A percentile compares a stretch with the other conserved stretches of the same genome.
Evolutionary conservation across 2,329 filamentous ascomycete species (phyloP).

Genomic region (Aciculosporium take): DNA sequence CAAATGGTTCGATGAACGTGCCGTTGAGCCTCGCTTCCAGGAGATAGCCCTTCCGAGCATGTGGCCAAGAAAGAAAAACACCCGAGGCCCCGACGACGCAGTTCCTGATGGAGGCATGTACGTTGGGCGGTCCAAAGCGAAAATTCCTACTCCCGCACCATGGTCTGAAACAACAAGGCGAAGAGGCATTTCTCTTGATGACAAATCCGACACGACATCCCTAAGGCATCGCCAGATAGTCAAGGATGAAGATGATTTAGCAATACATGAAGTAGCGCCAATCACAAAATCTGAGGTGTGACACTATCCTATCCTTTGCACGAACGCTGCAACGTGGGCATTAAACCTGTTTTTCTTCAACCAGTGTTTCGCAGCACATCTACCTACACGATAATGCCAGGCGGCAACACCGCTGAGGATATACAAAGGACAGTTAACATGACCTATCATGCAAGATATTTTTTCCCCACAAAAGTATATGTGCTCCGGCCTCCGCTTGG

Average conservation of each 20-base stretch:
- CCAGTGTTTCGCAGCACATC: too few relatives aligned
- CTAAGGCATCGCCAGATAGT: slow-evolving; percentile 26
- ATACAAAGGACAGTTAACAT: not conserved
- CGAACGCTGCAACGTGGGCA: not conserved
- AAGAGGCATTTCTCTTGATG: slow-evolving; percentile 30
- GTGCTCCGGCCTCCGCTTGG: too few relatives aligned
- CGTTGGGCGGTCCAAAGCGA: slow-evolving; percentile 37
- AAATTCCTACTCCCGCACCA: slow-evolving; percentile 35
- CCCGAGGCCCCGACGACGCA: slow-evolving; percentile 53
- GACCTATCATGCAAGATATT: too few relatives aligned
- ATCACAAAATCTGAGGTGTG: slow-evolving; percentile 15
- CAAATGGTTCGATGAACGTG: slow-evolving; percentile 77
- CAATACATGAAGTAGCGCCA: slow-evolving; percentile 33
- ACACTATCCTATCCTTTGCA: not conserved
- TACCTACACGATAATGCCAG: not conserved
- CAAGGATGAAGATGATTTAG: slow-evolving; percentile 24
- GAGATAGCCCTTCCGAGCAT: slow-evolving; percentile 71
- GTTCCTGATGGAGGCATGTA: slow-evolving; percentile 32
- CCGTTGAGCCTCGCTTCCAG: slow-evolving; percentile 74
- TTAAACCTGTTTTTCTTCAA: too few relatives aligned
- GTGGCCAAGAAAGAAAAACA: slow-evolving; percentile 77
- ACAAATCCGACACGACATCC: slow-evolving; percentile 21
- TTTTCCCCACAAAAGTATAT: too few relatives aligned
- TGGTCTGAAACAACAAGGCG: slow-evolving; percentile 31
- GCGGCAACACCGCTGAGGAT: not conserved